Conservation (phyloP, 352 stramenopile genomes). For the Pythium volutum region DNA sequence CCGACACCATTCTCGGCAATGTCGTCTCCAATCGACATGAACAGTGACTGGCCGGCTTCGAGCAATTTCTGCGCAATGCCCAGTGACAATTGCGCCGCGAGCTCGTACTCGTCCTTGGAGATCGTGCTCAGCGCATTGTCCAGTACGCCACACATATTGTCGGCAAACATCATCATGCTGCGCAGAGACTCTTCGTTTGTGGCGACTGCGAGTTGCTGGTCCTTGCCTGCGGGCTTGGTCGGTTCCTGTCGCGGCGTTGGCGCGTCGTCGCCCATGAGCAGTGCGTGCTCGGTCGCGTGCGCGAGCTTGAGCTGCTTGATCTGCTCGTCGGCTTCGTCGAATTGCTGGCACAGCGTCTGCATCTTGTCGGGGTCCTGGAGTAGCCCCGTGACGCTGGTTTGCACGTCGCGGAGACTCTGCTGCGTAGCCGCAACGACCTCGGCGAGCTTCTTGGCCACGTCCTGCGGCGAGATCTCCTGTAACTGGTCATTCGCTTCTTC, state of each 20-base stretch:
- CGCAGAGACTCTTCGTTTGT: constrained; percentile 68
- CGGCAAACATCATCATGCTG: constrained; percentile 68
- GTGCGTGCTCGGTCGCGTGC: constrained; percentile 13
- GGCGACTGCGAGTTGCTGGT: constrained; percentile 22
- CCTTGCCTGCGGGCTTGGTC: too few species aligned
- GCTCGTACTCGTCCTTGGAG: constrained; percentile 58
- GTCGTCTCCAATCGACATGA: constrained; percentile 71
- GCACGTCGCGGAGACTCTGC: constrained; percentile 57
- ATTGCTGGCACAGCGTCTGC: constrained; percentile 47
- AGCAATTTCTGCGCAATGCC: constrained; percentile 72
- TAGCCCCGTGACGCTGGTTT: constrained; percentile 51
- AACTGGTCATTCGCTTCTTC: constrained; percentile 55
- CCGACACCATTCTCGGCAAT: constrained; percentile 37
- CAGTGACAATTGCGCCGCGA: constrained; percentile 70
- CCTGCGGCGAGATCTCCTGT: constrained; percentile 43
- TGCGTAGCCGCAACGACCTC: constrained; percentile 58
- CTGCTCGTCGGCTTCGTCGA: constrained; percentile 43
- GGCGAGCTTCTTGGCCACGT: constrained; percentile 52
- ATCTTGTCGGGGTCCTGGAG: constrained; percentile 65
- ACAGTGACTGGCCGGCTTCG: constrained; percentile 62
- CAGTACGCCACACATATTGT: constrained; percentile 74
- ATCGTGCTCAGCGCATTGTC: constrained; percentile 74
- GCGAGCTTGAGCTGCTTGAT: constrained; percentile 41
- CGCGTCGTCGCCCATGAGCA: constrained; percentile 4
- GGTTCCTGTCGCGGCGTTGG: not conserved